These are phyloP conservation scores for Lepidopterella palustris DNA, from an alignment of 495 filamentous ascomycete genomes.

Conservation along the genomic window DNA sequence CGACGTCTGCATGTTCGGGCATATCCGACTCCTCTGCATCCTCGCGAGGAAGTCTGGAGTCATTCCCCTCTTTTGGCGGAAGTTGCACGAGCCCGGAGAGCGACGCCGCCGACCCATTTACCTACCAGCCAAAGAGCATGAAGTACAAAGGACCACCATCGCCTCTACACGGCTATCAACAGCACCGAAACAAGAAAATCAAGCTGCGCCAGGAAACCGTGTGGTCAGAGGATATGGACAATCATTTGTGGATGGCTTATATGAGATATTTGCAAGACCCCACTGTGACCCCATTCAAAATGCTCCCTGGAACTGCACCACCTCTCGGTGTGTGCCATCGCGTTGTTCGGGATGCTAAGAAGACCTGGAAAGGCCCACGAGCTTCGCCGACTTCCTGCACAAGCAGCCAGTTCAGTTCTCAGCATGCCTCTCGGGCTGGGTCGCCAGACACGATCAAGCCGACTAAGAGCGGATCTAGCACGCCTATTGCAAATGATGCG, in stretches of 20 bases:
- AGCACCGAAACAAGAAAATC: conserved; percentile 21
- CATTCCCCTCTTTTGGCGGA: conserved; percentile 57
- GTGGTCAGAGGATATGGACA: conserved; percentile 88
- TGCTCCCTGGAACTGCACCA: conserved; percentile 76
- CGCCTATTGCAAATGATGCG: conserved; percentile 47
- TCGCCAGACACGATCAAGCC: conserved; percentile 40
- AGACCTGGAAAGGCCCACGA: conserved; percentile 67
- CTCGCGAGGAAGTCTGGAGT: conserved; percentile 57
- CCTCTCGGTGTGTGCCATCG: conserved; percentile 85
- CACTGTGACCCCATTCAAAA: conserved; percentile 87
- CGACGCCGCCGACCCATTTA: conserved; percentile 51
- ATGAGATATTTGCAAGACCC: conserved; percentile 83
- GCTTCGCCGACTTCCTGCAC: neutral
- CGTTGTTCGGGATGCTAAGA: conserved; percentile 77
- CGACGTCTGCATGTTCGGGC: conserved; percentile 54
- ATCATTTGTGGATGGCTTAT: conserved; percentile 90
- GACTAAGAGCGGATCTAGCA: conserved; percentile 56
- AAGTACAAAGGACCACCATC: conserved; percentile 30
- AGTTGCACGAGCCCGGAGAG: conserved; percentile 65
- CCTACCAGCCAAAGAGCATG: conserved; percentile 42
- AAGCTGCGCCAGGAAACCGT: conserved; percentile 32
- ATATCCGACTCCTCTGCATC: conserved; percentile 65
- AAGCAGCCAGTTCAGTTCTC: conserved; percentile 3
- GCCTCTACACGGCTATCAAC: conserved; percentile 17
- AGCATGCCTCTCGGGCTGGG: conserved; percentile 23